Evolutionary conservation across 306 rosid species (phyloP), one percentile per base, ranked within the genome.

Genomic region (Urtica urens): DNA sequence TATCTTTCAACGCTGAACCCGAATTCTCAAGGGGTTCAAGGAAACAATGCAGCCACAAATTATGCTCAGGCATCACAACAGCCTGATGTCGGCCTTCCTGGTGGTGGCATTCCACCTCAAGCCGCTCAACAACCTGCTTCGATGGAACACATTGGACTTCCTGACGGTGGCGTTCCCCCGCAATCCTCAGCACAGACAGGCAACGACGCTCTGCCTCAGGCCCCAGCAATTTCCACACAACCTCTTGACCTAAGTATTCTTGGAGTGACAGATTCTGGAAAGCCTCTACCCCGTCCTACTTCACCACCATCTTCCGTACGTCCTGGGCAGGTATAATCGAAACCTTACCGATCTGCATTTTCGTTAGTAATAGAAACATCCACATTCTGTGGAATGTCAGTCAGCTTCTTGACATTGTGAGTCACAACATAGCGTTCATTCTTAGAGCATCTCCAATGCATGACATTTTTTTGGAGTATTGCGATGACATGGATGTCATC

Each of bases 241-340:
- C 99, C 99, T 60, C 85, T 85, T 62, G 99, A 92, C 72, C 94
- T 92, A 46, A 85, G 99, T 38, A 64, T 75, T 54, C 92, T 85
- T 67, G 99, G 99, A 47, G 69, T 63, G 59, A 71, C 59, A 28
- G 81, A 79, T 58, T 53, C 82, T 20, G 94, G 64, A 49, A 90
- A 71, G 58, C 81, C 78, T 47, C 24, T 74, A 4, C 68, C 38
- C 42, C 67, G 23, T 51, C 46, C 74, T 61, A 40, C 42, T 49
- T 66, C 94, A 17, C 82, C 80, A 19, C 78, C 92, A n/a, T 69
- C 93, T 50, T 59, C 92, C 54, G 81, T 92, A 63, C 83, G 83
- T 55, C 99, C 94, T 67, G 99, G 99, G 66, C 99, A 85, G 96
- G 99, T 85, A 59, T 45, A 37, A 43, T 16, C 27, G 19, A 9